Conservation (phyloP, 768 basidiomycete genomes). For the Mycena pura region DNA sequence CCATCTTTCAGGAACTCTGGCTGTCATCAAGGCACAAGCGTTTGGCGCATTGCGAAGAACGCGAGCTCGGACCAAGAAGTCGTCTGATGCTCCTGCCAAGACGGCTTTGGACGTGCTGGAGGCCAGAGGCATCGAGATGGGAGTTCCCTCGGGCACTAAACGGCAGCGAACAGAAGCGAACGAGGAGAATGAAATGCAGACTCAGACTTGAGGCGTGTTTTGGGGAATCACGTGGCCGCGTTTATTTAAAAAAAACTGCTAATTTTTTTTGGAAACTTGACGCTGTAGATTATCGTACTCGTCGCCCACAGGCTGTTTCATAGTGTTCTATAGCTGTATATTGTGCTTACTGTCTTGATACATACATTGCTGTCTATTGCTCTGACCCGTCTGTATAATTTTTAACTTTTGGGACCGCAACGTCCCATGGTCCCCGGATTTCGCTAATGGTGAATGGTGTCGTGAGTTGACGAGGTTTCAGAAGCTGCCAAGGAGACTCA, state of each 20-base stretch:
- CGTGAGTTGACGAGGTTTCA: no score
- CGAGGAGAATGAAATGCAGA: conserved; percentile 50
- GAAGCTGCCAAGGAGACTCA: conserved; percentile 44
- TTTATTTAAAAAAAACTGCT: conserved; percentile 10
- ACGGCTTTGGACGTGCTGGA: conserved; percentile 85
- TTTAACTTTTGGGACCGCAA: conserved; percentile 76
- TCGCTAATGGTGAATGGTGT: conserved; percentile 68
- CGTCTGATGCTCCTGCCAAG: conserved; percentile 71
- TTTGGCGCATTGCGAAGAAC: conserved; percentile 86
- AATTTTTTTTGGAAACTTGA: conserved; percentile 18
- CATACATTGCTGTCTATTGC: background rate
- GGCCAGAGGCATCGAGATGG: conserved; percentile 73
- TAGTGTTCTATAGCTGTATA: conserved; percentile 28
- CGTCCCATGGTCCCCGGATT: conserved; percentile 91
- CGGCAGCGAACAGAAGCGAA: conserved; percentile 57
- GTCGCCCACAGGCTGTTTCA: conserved; percentile 22
- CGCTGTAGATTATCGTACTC: conserved; percentile 18
- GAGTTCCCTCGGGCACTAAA: conserved; percentile 45
- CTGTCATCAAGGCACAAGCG: conserved; percentile 90
- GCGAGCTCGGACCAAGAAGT: conserved; percentile 73
- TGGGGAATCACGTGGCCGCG: conserved; percentile 7
- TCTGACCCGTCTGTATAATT: background rate
- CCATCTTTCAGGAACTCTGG: conserved; percentile 77
- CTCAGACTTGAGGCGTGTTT: conserved; percentile 34
- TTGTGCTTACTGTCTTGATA: conserved; percentile 26